A percentile compares a stretch with the other conserved stretches of the same genome.
Conservation (phyloP, 805 yeast species). For the Candida ortonii region DNA sequence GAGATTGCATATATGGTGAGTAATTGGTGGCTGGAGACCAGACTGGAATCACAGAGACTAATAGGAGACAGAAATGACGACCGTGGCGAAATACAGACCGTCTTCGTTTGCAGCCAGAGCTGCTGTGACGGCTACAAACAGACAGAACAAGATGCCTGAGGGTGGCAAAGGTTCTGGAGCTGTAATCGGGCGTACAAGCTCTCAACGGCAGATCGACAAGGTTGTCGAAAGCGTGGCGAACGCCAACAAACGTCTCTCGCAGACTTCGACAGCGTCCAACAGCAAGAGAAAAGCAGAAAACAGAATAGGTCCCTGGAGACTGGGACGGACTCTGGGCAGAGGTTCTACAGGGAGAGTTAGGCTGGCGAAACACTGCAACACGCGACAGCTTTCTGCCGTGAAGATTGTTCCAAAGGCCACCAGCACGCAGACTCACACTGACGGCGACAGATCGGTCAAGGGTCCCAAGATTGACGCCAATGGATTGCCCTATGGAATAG, state of each 20-base stretch:
- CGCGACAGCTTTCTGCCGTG: slow-evolving; percentile 79
- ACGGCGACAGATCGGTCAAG: slow-evolving; percentile 25
- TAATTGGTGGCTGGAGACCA: no score
- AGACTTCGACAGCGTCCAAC: slow-evolving; percentile 39
- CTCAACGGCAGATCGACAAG: slow-evolving; percentile 33
- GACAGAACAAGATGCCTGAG: not conserved
- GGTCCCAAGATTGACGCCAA: slow-evolving; percentile 27
- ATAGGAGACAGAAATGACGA: slow-evolving; percentile 9
- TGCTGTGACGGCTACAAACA: slow-evolving; percentile 20
- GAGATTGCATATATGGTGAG: no score
- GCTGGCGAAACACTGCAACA: slow-evolving; percentile 62
- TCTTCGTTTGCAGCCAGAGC: slow-evolving; percentile 28
- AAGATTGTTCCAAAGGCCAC: slow-evolving; percentile 75
- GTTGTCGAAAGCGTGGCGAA: slow-evolving; percentile 37
- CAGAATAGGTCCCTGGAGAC: slow-evolving; percentile 75
- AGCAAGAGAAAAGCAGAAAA: slow-evolving; percentile 37
- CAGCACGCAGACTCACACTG: slow-evolving; percentile 20
- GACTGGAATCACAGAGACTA: no score
- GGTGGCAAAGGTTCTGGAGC: no score
- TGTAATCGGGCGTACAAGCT: no score
- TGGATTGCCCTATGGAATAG: slow-evolving; percentile 91
- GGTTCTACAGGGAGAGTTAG: slow-evolving; percentile 84
- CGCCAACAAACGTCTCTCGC: slow-evolving; percentile 36
- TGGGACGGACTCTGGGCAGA: slow-evolving; percentile 75
- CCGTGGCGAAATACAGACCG: slow-evolving; percentile 12